Percentiles rank a stretch among this genome's conserved stretches.
phyloP scores from a whole-genome alignment of 768 basidiomycete species.

The Lyophyllum shimeji region DNA sequence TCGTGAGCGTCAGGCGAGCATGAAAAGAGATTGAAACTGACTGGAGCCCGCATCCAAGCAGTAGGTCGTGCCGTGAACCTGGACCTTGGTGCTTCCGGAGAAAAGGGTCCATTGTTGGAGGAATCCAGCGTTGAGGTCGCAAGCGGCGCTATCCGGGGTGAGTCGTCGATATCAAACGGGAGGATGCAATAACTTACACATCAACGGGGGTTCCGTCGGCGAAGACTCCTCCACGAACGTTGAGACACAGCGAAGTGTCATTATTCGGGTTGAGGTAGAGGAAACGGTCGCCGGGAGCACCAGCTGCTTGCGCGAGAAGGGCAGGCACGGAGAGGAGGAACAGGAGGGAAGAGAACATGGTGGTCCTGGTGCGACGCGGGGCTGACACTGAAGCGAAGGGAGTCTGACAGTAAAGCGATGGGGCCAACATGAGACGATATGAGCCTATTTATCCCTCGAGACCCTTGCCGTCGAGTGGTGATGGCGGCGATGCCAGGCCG shows the following conservation, averaged over 20 bases:
- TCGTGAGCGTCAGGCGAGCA: neutral
- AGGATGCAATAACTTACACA: conserved; percentile 19
- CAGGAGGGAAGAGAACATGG: neutral
- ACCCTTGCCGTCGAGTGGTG: neutral
- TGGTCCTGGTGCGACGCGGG: neutral
- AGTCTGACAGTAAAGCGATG: too few species aligned
- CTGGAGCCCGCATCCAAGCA: conserved; percentile 34
- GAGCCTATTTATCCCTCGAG: neutral
- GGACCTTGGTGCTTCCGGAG: conserved; percentile 26
- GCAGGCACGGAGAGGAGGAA: neutral
- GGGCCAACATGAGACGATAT: neutral
- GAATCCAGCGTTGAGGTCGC: neutral
- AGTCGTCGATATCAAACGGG: neutral
- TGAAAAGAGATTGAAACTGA: conserved; percentile 1
- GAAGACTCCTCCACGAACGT: conserved; percentile 26
- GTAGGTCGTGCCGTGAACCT: conserved; percentile 30
- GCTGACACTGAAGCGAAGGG: too few species aligned
- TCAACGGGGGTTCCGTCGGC: conserved; percentile 33
- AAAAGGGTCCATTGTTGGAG: conserved; percentile 30
- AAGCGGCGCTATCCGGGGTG: neutral
- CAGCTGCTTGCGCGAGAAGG: neutral
- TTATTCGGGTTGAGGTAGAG: conserved; percentile 22
- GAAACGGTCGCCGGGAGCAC: neutral
- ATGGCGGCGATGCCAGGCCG: neutral
- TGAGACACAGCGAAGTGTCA: conserved; percentile 25